Evolutionary conservation across 176 grass and related monocot species (phyloP).

Genomic region (Triticum monococcum): DNA sequence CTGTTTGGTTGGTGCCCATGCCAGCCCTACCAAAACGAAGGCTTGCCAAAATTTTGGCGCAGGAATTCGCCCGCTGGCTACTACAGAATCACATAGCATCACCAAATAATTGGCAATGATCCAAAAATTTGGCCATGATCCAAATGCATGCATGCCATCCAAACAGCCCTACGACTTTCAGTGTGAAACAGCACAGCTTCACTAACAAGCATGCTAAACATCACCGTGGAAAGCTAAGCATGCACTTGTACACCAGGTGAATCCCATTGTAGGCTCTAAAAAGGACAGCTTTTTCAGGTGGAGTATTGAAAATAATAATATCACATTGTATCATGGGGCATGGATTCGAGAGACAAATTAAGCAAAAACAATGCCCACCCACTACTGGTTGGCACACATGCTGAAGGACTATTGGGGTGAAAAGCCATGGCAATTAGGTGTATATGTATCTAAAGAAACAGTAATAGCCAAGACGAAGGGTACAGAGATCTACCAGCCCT

Average conservation of each 20-base stretch:
- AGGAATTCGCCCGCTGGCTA: too few species aligned
- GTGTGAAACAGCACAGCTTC: conserved; percentile 15
- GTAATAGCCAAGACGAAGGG: conserved; percentile 29
- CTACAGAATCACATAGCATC: too few species aligned
- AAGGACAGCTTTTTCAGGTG: conserved; percentile 34
- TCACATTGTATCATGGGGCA: conserved; percentile 1
- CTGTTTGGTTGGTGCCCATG: too few species aligned
- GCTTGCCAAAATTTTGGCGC: too few species aligned
- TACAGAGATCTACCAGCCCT: conserved; percentile 71
- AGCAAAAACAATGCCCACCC: conserved; percentile 36
- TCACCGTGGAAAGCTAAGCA: background rate
- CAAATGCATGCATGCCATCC: too few species aligned
- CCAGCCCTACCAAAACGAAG: too few species aligned
- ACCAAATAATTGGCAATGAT: too few species aligned
- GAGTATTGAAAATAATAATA: background rate
- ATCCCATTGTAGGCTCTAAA: conserved; percentile 25
- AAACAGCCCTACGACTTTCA: background rate
- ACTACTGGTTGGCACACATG: conserved; percentile 33
- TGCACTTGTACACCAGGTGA: conserved; percentile 35
- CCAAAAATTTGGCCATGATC: too few species aligned
- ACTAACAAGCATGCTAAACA: background rate
- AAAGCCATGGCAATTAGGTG: conserved; percentile 9
- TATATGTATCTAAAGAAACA: conserved; percentile 39
- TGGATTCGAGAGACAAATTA: conserved; percentile 37
- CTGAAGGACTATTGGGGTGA: conserved; percentile 17